Percentiles rank a stretch among this genome's conserved stretches.
phyloP scores from a whole-genome alignment of 139 green algal genomes.

The Micractinium conductrix region DNA sequence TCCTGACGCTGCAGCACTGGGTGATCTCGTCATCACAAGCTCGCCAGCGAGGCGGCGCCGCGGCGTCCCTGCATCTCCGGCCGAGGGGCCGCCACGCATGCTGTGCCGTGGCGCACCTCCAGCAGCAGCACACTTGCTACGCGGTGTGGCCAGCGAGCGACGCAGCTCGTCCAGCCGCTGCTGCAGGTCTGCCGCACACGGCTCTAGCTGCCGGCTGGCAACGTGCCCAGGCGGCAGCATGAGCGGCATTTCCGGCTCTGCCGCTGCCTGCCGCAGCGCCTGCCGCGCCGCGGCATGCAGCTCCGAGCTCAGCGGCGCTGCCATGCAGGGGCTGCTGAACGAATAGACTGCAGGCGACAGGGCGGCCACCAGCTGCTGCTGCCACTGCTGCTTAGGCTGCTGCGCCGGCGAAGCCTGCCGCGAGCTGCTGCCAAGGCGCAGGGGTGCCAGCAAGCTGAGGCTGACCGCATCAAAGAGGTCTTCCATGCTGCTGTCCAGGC shows the following conservation, averaged over 20 bases:
- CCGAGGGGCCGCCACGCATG: too few species aligned
- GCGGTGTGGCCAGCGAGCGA: neutral
- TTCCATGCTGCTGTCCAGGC: conserved; percentile 1
- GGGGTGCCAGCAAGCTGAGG: neutral
- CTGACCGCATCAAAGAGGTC: conserved; percentile 22
- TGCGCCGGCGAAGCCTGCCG: neutral
- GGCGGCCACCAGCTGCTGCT: neutral
- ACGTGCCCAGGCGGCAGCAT: neutral
- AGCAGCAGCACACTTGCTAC: too few species aligned
- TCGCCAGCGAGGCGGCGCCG: neutral
- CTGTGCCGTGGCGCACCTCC: too few species aligned
- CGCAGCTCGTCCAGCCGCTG: neutral
- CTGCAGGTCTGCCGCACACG: neutral
- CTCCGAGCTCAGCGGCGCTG: neutral
- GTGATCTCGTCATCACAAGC: neutral
- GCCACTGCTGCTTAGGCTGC: neutral
- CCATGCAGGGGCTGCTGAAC: neutral
- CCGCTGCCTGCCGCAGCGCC: neutral
- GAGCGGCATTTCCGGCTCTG: neutral
- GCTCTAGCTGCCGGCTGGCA: neutral
- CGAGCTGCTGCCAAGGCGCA: neutral
- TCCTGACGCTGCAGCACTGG: too few species aligned
- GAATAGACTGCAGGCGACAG: neutral
- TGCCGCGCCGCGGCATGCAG: neutral
- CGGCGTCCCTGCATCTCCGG: neutral